Percentiles rank a stretch among this genome's conserved stretches.
Conservation (phyloP, 2,329 filamentous ascomycete genomes). For the Byssochlamys sp. region DNA sequence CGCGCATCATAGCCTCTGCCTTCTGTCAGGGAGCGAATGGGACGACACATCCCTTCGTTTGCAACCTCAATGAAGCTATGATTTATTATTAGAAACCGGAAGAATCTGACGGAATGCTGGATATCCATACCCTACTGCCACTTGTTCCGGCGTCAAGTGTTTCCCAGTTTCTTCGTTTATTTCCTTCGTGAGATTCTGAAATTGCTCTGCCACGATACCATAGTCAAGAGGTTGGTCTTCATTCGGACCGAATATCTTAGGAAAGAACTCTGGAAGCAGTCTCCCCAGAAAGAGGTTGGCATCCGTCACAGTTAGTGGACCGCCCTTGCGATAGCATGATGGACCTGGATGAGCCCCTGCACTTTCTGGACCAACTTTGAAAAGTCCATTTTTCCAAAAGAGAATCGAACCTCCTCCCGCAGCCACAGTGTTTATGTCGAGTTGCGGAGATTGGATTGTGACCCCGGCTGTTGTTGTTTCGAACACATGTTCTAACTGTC, state of each 20-base stretch:
- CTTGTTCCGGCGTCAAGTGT: constrained; percentile 67
- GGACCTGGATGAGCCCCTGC: constrained; percentile 85
- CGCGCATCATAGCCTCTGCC: constrained; percentile 81
- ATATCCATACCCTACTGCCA: constrained; percentile 49
- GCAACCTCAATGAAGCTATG: constrained; percentile 79
- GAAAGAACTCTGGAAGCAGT: constrained; percentile 83
- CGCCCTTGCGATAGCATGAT: constrained; percentile 84
- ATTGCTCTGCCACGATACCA: constrained; percentile 62
- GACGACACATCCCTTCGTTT: constrained; percentile 73
- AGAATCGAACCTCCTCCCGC: constrained; percentile 69
- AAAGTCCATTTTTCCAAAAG: constrained; percentile 63
- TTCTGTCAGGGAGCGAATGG: constrained; percentile 40
- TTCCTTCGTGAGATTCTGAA: constrained; percentile 64
- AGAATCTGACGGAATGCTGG: neutral
- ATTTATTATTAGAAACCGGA: neutral
- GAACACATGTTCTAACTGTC: constrained; percentile 81
- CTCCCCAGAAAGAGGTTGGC: constrained; percentile 82
- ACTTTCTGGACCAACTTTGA: constrained; percentile 85
- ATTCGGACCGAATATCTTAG: constrained; percentile 85
- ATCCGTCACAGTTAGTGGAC: constrained; percentile 82
- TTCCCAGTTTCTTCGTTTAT: constrained; percentile 63
- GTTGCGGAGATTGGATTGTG: constrained; percentile 76
- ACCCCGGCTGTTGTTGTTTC: constrained; percentile 84
- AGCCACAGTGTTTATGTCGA: constrained; percentile 86
- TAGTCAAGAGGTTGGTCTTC: constrained; percentile 74